Evolutionary conservation across 768 basidiomycete genomes (phyloP).

Genomic region (Podaxis rugospora): DNA sequence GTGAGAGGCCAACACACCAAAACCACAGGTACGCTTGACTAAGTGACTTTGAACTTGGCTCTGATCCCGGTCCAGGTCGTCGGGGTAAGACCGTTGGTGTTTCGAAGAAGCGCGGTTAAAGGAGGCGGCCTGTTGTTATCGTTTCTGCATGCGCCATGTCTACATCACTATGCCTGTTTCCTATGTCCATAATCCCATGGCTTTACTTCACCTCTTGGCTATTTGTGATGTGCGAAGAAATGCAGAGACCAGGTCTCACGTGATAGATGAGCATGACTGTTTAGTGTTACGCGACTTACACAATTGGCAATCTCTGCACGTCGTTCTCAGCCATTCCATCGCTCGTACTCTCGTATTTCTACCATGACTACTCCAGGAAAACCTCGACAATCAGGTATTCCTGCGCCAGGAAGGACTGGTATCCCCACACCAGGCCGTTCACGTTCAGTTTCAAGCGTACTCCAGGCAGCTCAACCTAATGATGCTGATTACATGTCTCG

Average conservation of each 20-base stretch:
- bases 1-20: constrained; percentile 99
- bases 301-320: constrained; percentile 6
- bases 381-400: constrained; percentile 38
- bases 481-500: constrained; percentile 60
- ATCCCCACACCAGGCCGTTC: constrained; percentile 73
- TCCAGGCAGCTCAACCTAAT: constrained; percentile 28
- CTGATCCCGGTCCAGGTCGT: constrained; percentile 52
- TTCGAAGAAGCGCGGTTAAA: constrained; percentile 79
- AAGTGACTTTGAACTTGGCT: neutral
- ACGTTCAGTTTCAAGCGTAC: constrained; percentile 57
- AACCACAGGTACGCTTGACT: constrained; percentile 72
- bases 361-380: constrained; percentile 37
- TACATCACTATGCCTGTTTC: constrained; percentile 1
- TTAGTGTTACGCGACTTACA: constrained; percentile 6
- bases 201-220: neutral
- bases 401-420: constrained; percentile 32
- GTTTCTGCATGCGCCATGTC: neutral
- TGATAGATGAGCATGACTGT: neutral
- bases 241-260: neutral
- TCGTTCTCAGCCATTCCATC: neutral
- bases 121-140: neutral
- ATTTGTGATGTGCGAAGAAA: neutral
- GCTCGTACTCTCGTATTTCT: neutral
- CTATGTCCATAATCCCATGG: constrained; percentile 6
- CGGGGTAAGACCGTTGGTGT: constrained; percentile 96